phyloP scores from a whole-genome alignment of 768 basidiomycete species.

The Pulveroboletus sp. region DNA sequence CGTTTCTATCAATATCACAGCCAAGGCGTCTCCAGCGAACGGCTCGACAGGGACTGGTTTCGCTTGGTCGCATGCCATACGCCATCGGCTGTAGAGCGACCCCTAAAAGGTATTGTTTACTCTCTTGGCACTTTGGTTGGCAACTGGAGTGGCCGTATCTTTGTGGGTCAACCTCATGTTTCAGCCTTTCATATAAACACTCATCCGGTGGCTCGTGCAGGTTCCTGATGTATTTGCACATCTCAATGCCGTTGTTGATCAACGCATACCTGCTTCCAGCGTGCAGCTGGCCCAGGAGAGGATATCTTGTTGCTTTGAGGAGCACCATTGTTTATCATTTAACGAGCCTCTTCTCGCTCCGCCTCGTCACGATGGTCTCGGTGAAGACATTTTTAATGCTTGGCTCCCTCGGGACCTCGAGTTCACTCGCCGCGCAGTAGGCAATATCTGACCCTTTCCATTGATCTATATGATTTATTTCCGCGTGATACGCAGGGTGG shows the following conservation, averaged over 20 bases:
- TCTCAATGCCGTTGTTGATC: constrained; percentile 22
- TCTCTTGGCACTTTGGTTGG: constrained; percentile 43
- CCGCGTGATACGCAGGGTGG: constrained; percentile 33
- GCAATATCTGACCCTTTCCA: constrained; percentile 9
- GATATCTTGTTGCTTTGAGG: constrained; percentile 40
- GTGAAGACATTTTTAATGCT: constrained; percentile 46
- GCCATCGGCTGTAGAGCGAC: constrained; percentile 32
- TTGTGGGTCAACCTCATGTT: constrained; percentile 34
- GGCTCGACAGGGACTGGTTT: constrained; percentile 48
- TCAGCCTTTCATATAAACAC: constrained; percentile 10
- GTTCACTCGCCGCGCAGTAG: constrained; percentile 34
- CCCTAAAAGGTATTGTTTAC: constrained; percentile 42
- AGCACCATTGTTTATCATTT: constrained; percentile 46
- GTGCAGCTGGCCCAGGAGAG: constrained; percentile 35
- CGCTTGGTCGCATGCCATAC: constrained; percentile 44
- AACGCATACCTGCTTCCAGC: constrained; percentile 14
- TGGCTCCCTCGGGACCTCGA: constrained; percentile 43
- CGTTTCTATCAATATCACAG: constrained; percentile 20
- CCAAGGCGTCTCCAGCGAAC: constrained; percentile 22
- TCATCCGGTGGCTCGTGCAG: constrained; percentile 21
- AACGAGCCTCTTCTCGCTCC: constrained; percentile 37
- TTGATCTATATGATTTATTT: constrained; percentile 9
- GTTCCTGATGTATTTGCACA: constrained; percentile 24
- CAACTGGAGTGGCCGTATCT: constrained; percentile 45
- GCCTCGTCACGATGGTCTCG: constrained; percentile 31